A percentile compares a stretch with the other conserved stretches of the same genome.
phyloP scores from a whole-genome alignment of 208 protist species.

The Trypanosoma conorhini region DNA sequence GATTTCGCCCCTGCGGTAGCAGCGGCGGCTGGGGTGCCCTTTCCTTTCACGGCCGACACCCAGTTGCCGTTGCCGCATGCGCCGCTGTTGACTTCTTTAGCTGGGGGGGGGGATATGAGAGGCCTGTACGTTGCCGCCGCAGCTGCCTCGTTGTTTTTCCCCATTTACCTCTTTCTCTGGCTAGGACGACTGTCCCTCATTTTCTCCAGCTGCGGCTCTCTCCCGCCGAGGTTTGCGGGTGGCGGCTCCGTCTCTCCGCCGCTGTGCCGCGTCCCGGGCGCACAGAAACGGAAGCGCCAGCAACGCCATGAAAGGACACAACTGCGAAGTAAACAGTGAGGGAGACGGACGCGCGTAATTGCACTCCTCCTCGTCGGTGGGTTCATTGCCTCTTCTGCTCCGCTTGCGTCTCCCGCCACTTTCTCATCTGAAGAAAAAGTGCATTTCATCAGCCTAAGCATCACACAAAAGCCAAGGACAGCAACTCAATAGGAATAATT shows the following conservation, averaged over 20 bases:
- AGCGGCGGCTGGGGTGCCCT: too few species aligned
- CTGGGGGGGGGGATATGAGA: too few species aligned
- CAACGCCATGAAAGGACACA: background rate
- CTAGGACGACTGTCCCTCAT: background rate
- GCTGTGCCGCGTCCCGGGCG: background rate
- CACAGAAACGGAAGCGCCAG: background rate
- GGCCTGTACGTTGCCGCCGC: too few species aligned
- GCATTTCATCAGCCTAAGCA: background rate
- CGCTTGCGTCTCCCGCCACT: background rate
- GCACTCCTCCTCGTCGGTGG: background rate
- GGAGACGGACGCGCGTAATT: background rate
- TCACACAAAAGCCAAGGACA: background rate
- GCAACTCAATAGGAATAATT: background rate
- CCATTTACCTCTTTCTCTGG: background rate
- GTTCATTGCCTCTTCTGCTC: background rate
- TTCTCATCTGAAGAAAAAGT: background rate
- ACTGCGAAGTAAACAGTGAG: background rate
- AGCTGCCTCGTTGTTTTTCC: too few species aligned
- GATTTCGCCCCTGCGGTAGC: background rate
- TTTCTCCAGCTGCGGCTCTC: background rate
- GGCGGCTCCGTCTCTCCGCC: background rate
- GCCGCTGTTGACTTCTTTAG: too few species aligned
- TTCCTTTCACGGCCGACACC: too few species aligned
- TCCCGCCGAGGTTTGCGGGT: background rate
- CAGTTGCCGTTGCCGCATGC: too few species aligned